phyloP scores from a whole-genome alignment of 2,329 filamentous ascomycete species.

The Fusarium gaditjirri region DNA sequence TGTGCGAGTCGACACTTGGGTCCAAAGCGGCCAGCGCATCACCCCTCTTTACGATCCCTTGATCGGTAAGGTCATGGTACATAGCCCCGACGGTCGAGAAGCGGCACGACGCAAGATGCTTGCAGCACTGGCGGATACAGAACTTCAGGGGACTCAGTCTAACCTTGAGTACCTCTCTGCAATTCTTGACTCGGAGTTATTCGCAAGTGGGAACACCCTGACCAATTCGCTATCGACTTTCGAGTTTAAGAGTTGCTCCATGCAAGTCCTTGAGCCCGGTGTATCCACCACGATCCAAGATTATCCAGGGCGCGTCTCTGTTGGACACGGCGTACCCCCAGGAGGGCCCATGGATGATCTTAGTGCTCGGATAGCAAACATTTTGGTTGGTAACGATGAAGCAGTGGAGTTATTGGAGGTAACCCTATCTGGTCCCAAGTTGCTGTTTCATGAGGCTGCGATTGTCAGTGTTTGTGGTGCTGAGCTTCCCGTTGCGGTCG shows the following conservation, averaged over 20 bases:
- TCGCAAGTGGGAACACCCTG: neutral
- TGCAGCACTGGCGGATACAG: neutral
- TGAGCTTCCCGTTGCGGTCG: neutral
- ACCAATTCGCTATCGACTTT: neutral
- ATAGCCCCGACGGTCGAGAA: neutral
- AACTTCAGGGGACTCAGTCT: neutral
- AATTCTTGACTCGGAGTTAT: neutral
- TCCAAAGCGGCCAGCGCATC: neutral
- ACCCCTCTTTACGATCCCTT: neutral
- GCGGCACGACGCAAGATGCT: neutral
- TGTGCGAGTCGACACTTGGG: neutral
- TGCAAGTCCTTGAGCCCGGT: neutral
- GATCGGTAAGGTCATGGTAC: conserved; percentile 13
- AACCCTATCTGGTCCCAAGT: neutral
- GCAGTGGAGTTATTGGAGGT: neutral
- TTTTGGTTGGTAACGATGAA: neutral
- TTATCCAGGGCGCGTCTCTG: neutral
- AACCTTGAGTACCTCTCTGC: neutral
- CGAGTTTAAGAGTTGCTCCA: neutral
- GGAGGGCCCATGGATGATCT: neutral
- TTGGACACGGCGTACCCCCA: neutral
- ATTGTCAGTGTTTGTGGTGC: neutral
- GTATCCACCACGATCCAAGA: neutral
- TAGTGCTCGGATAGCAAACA: neutral
- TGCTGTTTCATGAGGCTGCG: neutral